phyloP scores from a whole-genome alignment of 192 early-diverging fungal species.

The Coemansia sp. region DNA sequence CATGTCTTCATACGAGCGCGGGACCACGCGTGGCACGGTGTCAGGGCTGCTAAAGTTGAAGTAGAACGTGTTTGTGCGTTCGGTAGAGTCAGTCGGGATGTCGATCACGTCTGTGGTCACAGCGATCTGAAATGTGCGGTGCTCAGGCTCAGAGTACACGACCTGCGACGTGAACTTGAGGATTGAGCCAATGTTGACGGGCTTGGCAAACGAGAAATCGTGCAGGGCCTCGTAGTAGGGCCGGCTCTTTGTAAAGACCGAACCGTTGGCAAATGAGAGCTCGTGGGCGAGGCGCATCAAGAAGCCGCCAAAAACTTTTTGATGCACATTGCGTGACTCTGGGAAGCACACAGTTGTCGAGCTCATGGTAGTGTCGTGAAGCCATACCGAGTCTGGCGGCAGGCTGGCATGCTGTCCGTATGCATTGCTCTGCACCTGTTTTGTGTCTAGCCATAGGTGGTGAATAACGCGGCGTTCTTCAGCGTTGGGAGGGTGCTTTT shows the following conservation, averaged over 20 bases:
- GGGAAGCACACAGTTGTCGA: conserved; percentile 67
- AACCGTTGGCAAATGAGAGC: conserved; percentile 74
- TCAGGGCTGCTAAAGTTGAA: conserved; percentile 68
- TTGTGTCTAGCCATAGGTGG: conserved; percentile 70
- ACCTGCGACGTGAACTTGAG: conserved; percentile 74
- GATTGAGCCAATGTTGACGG: conserved; percentile 78
- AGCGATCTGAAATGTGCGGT: conserved; percentile 63
- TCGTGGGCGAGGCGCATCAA: conserved; percentile 86
- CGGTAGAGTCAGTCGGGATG: conserved; percentile 54
- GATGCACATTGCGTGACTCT: conserved; percentile 78
- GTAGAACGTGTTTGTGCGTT: conserved; percentile 86
- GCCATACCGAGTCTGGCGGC: conserved; percentile 62
- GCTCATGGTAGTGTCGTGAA: conserved; percentile 74
- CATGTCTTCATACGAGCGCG: conserved; percentile 77
- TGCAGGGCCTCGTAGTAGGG: conserved; percentile 65
- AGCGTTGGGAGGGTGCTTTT: conserved; percentile 67
- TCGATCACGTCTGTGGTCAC: conserved; percentile 77
- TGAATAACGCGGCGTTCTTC: conserved; percentile 81
- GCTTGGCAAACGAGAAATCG: conserved; percentile 76
- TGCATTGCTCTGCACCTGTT: conserved; percentile 54
- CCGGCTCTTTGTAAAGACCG: conserved; percentile 61
- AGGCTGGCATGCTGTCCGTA: conserved; percentile 25
- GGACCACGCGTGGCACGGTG: conserved; percentile 62
- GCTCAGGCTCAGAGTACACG: conserved; percentile 64
- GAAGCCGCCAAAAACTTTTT: conserved; percentile 74